Percentiles rank a stretch among this genome's conserved stretches.
These are phyloP conservation scores for Mycosphaerella arachidis DNA, from an alignment of 2,329 filamentous ascomycete species.

Conservation along the genomic window DNA sequence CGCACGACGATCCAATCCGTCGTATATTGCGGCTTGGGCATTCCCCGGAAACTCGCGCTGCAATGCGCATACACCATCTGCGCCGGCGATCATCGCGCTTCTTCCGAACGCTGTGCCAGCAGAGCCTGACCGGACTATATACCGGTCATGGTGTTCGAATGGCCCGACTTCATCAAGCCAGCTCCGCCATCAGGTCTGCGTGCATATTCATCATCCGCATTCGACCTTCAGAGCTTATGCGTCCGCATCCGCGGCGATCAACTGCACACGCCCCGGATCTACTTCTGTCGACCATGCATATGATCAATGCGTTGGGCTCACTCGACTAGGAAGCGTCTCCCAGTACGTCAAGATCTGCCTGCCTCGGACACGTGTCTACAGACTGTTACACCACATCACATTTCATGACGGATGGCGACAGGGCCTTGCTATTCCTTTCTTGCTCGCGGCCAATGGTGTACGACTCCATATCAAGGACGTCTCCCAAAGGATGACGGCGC, in stretches of 20 bases:
- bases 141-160: background rate
- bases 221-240: too few species aligned
- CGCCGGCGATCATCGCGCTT: background rate
- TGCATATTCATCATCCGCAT: too few species aligned
- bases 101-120: background rate
- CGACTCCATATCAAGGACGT: background rate
- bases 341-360: background rate
- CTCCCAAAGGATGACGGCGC: background rate
- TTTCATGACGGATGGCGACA: background rate
- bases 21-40: background rate
- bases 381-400: background rate
- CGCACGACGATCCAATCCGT: background rate
- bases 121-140: background rate
- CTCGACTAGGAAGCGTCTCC: background rate
- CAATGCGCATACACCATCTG: background rate
- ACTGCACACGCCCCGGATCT: background rate
- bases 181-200: background rate
- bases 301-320: background rate
- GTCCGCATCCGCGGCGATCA: background rate
- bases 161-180: background rate
- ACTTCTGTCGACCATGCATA: background rate
- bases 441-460: background rate
- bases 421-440: background rate
- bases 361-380: background rate
- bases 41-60: background rate